phyloP scores from a whole-genome alignment of 352 stramenopile species.

The Pythium myriotylum region DNA sequence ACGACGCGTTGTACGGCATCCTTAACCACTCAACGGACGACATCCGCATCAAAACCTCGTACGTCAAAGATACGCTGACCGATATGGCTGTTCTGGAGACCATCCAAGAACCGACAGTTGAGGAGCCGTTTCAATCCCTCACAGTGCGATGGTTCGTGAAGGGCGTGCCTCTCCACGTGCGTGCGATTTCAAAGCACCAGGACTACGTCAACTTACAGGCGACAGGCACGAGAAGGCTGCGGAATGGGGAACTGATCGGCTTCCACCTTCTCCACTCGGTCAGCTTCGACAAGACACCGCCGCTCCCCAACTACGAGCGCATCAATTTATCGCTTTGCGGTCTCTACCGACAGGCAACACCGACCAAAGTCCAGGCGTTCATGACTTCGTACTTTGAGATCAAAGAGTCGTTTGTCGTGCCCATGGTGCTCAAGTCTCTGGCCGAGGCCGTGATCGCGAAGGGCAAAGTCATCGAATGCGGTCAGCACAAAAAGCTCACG shows the following conservation, averaged over 20 bases:
- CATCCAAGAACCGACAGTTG: constrained; percentile 36
- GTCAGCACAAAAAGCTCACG: constrained; percentile 58
- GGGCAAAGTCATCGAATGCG: constrained; percentile 40
- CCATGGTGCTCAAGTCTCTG: constrained; percentile 39
- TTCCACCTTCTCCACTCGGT: constrained; percentile 69
- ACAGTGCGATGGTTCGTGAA: constrained; percentile 66
- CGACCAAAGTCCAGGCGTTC: background rate
- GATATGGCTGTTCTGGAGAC: constrained; percentile 51
- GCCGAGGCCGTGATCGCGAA: constrained; percentile 36
- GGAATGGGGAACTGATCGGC: constrained; percentile 48
- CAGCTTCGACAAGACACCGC: constrained; percentile 47
- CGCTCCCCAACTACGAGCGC: constrained; percentile 36
- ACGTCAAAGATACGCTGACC: constrained; percentile 45
- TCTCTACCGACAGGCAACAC: constrained; percentile 38
- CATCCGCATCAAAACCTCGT: constrained; percentile 59
- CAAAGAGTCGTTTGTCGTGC: constrained; percentile 33
- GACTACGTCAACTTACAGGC: constrained; percentile 62
- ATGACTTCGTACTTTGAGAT: background rate
- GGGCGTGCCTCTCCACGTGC: constrained; percentile 41
- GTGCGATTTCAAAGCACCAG: constrained; percentile 45
- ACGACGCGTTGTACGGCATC: constrained; percentile 67
- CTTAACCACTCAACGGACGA: constrained; percentile 39
- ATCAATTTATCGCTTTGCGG: constrained; percentile 57
- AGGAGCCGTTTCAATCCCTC: constrained; percentile 55
- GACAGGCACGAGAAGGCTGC: constrained; percentile 42